These are phyloP conservation scores for Gnomoniopsis smithogilvyi DNA, from an alignment of 2,329 filamentous ascomycete genomes.

Conservation along the genomic window DNA sequence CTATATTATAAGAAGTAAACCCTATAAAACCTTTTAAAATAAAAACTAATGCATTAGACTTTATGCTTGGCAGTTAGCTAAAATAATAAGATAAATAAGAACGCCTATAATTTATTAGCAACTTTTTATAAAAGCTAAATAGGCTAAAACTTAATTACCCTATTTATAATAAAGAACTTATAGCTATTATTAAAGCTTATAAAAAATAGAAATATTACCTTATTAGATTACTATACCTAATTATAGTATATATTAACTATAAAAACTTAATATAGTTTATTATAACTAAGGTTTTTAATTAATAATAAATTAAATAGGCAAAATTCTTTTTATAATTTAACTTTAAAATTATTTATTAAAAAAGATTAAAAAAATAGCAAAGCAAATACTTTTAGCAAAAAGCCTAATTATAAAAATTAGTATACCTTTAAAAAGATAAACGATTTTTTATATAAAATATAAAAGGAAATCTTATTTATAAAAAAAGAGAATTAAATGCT, in stretches of 20 bases:
- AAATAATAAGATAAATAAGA: slow-evolving; percentile 16
- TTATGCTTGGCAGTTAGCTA: slow-evolving; percentile 18
- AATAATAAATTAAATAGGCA: not conserved
- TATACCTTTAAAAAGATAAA: no score
- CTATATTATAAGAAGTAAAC: not conserved
- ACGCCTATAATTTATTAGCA: slow-evolving; percentile 11
- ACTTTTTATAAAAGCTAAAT: slow-evolving; percentile 18
- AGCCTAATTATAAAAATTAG: not conserved
- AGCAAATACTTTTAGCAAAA: slow-evolving; percentile 19
- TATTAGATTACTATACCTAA: no score
- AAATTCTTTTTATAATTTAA: slow-evolving; percentile 19
- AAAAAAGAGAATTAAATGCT: no score
- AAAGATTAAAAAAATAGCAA: slow-evolving; percentile 14
- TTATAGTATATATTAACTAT: no score
- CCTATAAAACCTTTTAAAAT: slow-evolving; percentile 17
- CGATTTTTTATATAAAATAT: no score
- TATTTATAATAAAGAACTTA: slow-evolving; percentile 19
- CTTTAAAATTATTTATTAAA: not conserved
- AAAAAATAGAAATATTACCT: no score
- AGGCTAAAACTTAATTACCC: slow-evolving; percentile 24
- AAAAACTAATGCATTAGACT: slow-evolving; percentile 22
- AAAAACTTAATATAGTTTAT: no score
- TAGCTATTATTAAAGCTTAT: no score
- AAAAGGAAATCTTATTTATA: no score
- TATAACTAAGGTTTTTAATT: no score